Evolutionary conservation across 2,329 filamentous ascomycete genomes (phyloP).

Genomic region (Penicillium occitanis): DNA sequence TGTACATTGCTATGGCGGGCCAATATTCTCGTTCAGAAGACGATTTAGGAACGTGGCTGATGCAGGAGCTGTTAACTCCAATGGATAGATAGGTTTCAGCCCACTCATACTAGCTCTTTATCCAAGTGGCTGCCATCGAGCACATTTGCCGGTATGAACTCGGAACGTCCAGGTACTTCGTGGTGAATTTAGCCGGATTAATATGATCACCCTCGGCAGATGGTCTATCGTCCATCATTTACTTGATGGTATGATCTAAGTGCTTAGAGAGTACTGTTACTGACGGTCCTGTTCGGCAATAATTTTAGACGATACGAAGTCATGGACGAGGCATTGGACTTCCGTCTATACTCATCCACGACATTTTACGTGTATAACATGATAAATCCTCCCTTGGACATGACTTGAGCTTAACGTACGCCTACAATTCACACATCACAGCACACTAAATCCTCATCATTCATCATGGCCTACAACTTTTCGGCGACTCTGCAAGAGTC

Average conservation of each 20-base stretch:
- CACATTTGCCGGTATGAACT: background rate
- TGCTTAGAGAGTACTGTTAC: background rate
- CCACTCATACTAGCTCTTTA: too few relatives aligned
- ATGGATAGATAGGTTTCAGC: background rate
- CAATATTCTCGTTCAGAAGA: background rate
- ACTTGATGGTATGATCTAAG: background rate
- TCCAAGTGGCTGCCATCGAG: background rate
- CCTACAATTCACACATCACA: background rate
- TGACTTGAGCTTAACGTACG: background rate
- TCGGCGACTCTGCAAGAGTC: background rate
- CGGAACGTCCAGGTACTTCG: background rate
- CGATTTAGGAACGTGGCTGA: background rate
- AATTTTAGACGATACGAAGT: constrained; percentile 2
- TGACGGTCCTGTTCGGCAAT: background rate
- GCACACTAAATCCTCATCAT: background rate
- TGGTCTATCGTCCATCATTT: background rate
- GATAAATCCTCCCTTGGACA: background rate
- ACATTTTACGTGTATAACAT: background rate
- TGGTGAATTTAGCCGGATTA: background rate
- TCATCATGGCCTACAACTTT: background rate
- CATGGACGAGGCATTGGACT: background rate
- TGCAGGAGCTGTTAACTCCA: background rate
- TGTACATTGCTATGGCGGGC: background rate
- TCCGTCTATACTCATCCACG: background rate
- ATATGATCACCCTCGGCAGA: background rate